Evolutionary conservation across 169 alveolate genomes (phyloP).

Genomic region (Plasmodium inui): DNA sequence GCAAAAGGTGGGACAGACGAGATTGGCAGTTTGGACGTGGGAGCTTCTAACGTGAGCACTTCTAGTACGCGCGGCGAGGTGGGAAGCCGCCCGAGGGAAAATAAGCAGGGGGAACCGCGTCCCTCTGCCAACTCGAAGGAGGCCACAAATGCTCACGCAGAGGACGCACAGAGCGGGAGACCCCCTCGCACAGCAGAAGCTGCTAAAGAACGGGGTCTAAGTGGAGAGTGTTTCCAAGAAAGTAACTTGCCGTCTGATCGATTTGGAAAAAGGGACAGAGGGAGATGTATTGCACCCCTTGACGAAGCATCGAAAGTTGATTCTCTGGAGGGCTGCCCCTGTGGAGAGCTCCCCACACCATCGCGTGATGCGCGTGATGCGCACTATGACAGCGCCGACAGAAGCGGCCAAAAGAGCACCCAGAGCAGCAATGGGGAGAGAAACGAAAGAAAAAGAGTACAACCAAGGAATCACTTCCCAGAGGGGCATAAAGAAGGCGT

Average conservation of each 20-base stretch:
- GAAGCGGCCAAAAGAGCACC: too few relatives aligned
- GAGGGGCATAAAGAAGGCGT: not conserved
- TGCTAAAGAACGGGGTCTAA: not conserved
- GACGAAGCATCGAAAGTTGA: not conserved
- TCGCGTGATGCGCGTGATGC: not conserved
- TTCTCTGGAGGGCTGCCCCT: not conserved
- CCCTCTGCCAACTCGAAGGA: not conserved
- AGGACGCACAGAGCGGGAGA: not conserved
- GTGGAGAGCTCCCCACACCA: not conserved
- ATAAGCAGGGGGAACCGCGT: not conserved
- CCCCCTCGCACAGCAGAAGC: not conserved
- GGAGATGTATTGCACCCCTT: not conserved
- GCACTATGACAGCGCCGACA: not conserved
- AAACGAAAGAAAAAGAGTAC: not conserved
- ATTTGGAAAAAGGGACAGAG: not conserved
- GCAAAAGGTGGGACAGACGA: not conserved
- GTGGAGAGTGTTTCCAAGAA: not conserved
- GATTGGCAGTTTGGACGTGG: not conserved
- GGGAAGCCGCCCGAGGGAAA: not conserved
- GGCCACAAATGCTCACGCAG: not conserved
- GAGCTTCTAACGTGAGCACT: not conserved
- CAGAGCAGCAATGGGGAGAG: not conserved
- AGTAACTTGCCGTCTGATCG: not conserved
- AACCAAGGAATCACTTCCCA: not conserved
- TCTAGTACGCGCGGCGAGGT: not conserved